Evolutionary conservation across 2,329 filamentous ascomycete genomes (phyloP).

Genomic region (Tympanopsis confertula): DNA sequence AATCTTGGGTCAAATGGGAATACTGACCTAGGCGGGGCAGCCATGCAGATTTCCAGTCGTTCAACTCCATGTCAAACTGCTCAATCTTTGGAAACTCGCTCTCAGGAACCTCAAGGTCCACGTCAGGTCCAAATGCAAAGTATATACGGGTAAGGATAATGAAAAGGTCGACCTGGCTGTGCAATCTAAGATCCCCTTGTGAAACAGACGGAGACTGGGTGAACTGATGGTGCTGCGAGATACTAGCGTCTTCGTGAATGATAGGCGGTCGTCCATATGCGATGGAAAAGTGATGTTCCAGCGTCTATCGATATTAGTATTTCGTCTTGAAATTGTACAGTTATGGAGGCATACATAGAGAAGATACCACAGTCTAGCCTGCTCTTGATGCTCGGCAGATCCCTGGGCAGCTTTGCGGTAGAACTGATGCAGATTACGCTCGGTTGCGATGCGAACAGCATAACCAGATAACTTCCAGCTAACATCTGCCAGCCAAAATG

Average conservation of each 20-base stretch:
- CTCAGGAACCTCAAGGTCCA: conserved; percentile 32
- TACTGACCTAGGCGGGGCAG: conserved; percentile 16
- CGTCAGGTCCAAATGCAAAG: conserved; percentile 44
- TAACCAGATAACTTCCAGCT: conserved; percentile 45
- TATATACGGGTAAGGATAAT: conserved; percentile 47
- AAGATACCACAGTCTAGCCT: conserved; percentile 49
- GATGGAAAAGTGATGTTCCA: conserved; percentile 53
- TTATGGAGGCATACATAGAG: conserved; percentile 43
- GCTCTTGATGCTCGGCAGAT: conserved; percentile 34
- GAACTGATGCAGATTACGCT: conserved; percentile 41
- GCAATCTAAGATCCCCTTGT: conserved; percentile 39
- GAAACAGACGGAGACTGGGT: conserved; percentile 35
- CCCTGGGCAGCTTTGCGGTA: conserved; percentile 34
- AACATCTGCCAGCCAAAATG: conserved; percentile 50
- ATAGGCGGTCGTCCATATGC: conserved; percentile 48
- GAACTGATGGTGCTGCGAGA: conserved; percentile 43
- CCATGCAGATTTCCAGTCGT: conserved; percentile 23
- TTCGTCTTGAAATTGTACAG: neutral
- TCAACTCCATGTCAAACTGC: conserved; percentile 21
- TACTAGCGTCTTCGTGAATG: conserved; percentile 42
- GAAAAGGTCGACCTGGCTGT: conserved; percentile 48
- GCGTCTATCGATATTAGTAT: neutral
- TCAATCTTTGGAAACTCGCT: conserved; percentile 15
- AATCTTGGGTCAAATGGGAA: conserved; percentile 22
- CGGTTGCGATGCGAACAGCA: conserved; percentile 44